Evolutionary conservation across 768 basidiomycete genomes (phyloP).

Genomic region (Daedaleopsis sinensis): DNA sequence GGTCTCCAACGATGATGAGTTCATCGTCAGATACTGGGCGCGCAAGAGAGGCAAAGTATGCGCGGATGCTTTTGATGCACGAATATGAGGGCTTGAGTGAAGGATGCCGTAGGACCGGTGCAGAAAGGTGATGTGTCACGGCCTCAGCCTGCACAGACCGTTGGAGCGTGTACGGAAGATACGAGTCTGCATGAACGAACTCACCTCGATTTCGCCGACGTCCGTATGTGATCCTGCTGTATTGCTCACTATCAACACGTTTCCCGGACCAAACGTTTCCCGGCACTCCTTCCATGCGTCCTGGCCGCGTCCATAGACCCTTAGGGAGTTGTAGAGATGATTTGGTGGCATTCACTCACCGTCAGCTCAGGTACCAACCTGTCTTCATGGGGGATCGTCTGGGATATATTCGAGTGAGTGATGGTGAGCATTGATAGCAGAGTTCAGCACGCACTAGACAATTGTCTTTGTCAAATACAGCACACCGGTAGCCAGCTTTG

Average conservation of each 20-base stretch:
- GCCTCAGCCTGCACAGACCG: slow-evolving; percentile 71
- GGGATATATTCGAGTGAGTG: not conserved
- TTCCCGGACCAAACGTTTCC: slow-evolving; percentile 70
- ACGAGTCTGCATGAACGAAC: not conserved
- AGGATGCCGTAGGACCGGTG: slow-evolving; percentile 80
- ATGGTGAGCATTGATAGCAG: not conserved
- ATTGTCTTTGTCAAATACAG: slow-evolving; percentile 97
- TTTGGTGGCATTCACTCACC: slow-evolving; percentile 42
- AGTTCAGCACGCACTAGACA: slow-evolving; percentile 65
- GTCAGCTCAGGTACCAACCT: slow-evolving; percentile 73
- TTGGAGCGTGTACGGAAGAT: too few relatives aligned
- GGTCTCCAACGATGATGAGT: slow-evolving; percentile 87
- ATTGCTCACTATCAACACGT: slow-evolving; percentile 92
- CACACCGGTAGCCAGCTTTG: slow-evolving; percentile 81
- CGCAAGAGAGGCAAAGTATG: slow-evolving; percentile 70
- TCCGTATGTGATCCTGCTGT: slow-evolving; percentile 86
- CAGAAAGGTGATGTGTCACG: slow-evolving; percentile 73
- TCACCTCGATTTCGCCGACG: slow-evolving; percentile 77
- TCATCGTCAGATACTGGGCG: slow-evolving; percentile 61
- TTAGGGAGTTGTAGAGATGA: not conserved
- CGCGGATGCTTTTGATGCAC: slow-evolving; percentile 70
- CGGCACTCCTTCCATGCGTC: slow-evolving; percentile 77
- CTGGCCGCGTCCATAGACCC: slow-evolving; percentile 36
- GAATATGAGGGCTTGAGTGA: slow-evolving; percentile 79
- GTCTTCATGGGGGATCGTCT: slow-evolving; percentile 87